Base-by-base conservation (phyloP, 768 basidiomycete genomes). In the Agaricus blazei region DNA sequence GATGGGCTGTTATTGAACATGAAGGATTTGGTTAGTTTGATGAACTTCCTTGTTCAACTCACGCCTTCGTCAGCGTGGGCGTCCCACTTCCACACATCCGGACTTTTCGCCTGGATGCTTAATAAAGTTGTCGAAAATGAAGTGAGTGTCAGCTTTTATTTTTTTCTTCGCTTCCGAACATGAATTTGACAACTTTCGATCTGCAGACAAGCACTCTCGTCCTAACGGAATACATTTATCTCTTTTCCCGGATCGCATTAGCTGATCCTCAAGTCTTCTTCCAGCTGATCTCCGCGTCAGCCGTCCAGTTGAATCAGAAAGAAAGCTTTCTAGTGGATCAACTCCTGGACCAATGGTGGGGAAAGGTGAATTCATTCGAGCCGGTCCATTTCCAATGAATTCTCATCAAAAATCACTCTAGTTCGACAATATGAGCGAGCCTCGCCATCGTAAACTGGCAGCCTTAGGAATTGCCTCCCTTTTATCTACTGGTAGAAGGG, bases 361-460 rank as follows among this genome's bases (percentile, higher is more conserved):
- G 81, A 40, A 87, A 87, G 67, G 91, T 88, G 67, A 58, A 75
- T 71, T 9, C n/a, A 31, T 42, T 19, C 5, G 46, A 9, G 9
- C 27, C 8, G 51, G 19, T 3, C 11, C n/a, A 46, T 45, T 28
- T 44, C 47, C 9, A 54, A 50, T 24, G 24, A 41, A 24, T 46
- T 49, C 50, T 54, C 52, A 52, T 44, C 11, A 47, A 36, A 34
- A 1, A 24, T 4, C 7, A 14, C 31, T 46, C 2, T 62, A 96
- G 93, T 92, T 94, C 66, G 93, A 96, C 68, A 88, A 86, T 65
- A 89, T 94, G 84, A 88, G 88, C 14, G 90, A 94, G 65, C 85
- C 90, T 1, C 81, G 86, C 9, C 80, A 88, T 58, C 84, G 93
- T 55, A 96, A 96, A 71, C 74, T 96, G 54, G 72, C 82, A 26